Base-by-base conservation (phyloP, 73 alveolate genomes). In the Paramecium tetraurelia region DNA sequence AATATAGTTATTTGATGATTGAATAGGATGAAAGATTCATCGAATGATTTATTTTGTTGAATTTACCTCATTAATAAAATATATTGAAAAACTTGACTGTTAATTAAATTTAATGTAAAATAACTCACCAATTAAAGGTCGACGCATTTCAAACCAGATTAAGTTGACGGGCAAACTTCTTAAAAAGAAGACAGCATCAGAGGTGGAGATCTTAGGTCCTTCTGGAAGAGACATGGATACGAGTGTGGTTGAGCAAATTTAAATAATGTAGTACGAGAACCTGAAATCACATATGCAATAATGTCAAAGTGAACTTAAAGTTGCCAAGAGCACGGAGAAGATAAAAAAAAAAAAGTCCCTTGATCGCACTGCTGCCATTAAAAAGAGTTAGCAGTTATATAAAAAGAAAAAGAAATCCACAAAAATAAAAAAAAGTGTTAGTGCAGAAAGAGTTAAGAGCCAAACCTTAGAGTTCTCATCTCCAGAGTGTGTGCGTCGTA, bases 401-500 rank as follows among this genome's bases (percentile, higher is more conserved):
- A 80, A 80, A 29, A 80, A 80, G 11, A 80, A 80, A 22, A 80
- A 80, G 31, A 80, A 40, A 46, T 20, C 90, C 4, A 18, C 70
- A 24, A 80, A 80, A 21, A 80, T 80, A 44, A 80, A 80, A 46
- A 80, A 80, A 44, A 44, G 76, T 80, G 75, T 80, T 3, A 44
- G 76, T 46, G 90, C 90, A 44, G 90, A 80, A 27, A 40, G 90
- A 80, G 90, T 80, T 5, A 80, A 80, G 36, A 80, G 90, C 12
- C 12, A 33, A 44, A 46, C 46, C 3, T 4, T 43, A 11, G 46
- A 33, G 38, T 80, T 31, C 24, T 43, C 57, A 41, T 80, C 90
- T 22, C 90, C 90, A 22, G 90, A 80, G 12, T 80, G 46, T 80
- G 76, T 80, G 7, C 48, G 57, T 20, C 46, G 90, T 8, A 80